Percentiles rank a stretch among this genome's conserved stretches.
Evolutionary conservation across 164 flowering plant species (phyloP).

Genomic region (Annona cherimola): DNA sequence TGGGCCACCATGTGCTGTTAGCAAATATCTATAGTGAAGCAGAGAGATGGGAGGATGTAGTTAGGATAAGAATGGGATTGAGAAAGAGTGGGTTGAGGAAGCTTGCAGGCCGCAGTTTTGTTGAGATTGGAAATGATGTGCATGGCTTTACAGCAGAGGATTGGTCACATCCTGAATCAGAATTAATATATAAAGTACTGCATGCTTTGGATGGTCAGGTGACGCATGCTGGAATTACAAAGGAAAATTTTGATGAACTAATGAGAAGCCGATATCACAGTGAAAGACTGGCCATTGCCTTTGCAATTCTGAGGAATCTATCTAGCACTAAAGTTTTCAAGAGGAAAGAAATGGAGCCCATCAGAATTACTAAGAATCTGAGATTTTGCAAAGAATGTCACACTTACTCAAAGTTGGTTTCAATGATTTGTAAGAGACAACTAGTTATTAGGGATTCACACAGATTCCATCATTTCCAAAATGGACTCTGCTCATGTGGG

Average conservation of each 20-base stretch:
- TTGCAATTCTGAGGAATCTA: constrained; percentile 10
- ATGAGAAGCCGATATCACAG: constrained; percentile 24
- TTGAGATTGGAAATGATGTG: constrained; percentile 22
- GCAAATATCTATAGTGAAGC: constrained; percentile 29
- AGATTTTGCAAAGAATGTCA: constrained; percentile 28
- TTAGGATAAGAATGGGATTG: constrained; percentile 21
- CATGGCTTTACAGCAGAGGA: constrained; percentile 24
- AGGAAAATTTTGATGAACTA: constrained; percentile 8
- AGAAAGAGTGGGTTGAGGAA: constrained; percentile 24
- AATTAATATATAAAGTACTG: constrained; percentile 16
- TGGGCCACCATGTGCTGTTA: constrained; percentile 25
- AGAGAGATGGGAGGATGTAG: constrained; percentile 23
- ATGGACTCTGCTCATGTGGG: constrained; percentile 23
- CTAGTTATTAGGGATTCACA: constrained; percentile 26
- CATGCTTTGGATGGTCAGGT: constrained; percentile 16
- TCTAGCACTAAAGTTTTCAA: not conserved
- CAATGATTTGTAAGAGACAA: constrained; percentile 20
- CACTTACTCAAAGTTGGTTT: constrained; percentile 22
- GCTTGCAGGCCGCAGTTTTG: constrained; percentile 27
- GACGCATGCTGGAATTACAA: constrained; percentile 8
- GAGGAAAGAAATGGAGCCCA: constrained; percentile 7
- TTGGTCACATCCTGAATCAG: constrained; percentile 14
- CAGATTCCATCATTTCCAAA: constrained; percentile 30
- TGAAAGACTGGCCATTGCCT: constrained; percentile 33
- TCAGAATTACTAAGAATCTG: constrained; percentile 26